Conservation (phyloP, 345 rosid species). For the Hypericum perforatum region DNA sequence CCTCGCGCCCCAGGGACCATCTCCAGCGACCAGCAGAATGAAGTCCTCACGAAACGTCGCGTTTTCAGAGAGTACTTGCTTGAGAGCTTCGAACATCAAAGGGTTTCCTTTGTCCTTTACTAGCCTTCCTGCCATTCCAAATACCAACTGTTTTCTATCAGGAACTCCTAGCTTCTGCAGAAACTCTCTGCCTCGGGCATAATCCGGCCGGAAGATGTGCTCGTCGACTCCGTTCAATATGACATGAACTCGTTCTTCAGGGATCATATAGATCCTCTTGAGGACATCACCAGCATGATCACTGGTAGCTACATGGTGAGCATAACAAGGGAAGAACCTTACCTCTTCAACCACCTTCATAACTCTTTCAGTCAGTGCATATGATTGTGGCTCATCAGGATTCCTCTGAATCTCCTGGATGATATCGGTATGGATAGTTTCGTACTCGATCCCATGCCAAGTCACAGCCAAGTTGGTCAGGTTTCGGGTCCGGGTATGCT, state of each 20-base stretch:
- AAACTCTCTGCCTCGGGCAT: constrained; percentile 35
- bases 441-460: constrained; percentile 95
- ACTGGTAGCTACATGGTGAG: constrained; percentile 88
- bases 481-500: constrained; percentile 68
- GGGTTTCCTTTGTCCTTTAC: constrained; percentile 91
- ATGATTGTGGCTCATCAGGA: constrained; percentile 41
- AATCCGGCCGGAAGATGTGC: constrained; percentile 53
- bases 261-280: constrained; percentile 85
- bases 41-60: constrained; percentile 32
- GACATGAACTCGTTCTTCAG: constrained; percentile 79
- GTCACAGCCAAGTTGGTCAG: constrained; percentile 53
- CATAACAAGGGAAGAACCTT: constrained; percentile 68
- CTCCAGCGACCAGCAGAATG: constrained; percentile 67
- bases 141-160: constrained; percentile 31
- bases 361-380: constrained; percentile 47
- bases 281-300: constrained; percentile 87
- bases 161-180: constrained; percentile 41
- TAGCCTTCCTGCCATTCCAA: constrained; percentile 86
- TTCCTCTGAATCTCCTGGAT: constrained; percentile 68
- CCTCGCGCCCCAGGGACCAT: constrained; percentile 91
- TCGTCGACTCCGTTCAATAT: constrained; percentile 83
- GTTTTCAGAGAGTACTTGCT: constrained; percentile 48
- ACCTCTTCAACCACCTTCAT: constrained; percentile 68
- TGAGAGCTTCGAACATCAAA: constrained; percentile 62
- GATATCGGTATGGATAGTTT: constrained; percentile 79